phyloP scores from a whole-genome alignment of 257 asterid species.

The Solanum tarijense region DNA sequence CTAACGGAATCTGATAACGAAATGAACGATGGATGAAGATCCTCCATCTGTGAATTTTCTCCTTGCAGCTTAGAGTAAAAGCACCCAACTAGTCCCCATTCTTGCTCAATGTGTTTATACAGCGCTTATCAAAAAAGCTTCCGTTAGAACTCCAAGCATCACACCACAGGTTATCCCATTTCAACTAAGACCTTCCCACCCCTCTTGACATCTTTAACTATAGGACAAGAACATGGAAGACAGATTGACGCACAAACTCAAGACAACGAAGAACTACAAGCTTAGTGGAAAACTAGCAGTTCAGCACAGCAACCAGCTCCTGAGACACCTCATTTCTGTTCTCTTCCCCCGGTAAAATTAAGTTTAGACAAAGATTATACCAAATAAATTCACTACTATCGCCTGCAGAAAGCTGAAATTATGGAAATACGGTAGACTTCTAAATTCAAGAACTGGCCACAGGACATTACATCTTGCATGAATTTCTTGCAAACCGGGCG shows the following conservation, averaged over 20 bases:
- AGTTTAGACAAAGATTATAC: not conserved
- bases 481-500: slow-evolving; percentile 95
- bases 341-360: not conserved
- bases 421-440: slow-evolving; percentile 44
- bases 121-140: slow-evolving; percentile 1
- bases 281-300: not conserved
- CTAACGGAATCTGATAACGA: slow-evolving; percentile 54
- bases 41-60: slow-evolving; percentile 43
- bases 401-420: slow-evolving; percentile 42
- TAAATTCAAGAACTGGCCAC: slow-evolving; percentile 67
- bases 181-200: not conserved
- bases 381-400: slow-evolving; percentile 11
- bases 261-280: not conserved
- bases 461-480: slow-evolving; percentile 93
- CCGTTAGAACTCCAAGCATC: not conserved
- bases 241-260: not conserved
- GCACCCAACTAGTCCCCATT: slow-evolving; percentile 17
- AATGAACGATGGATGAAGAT: slow-evolving; percentile 45
- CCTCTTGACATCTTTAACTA: not conserved
- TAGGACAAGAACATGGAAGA: not conserved
- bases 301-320: not conserved
- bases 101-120: slow-evolving; percentile 10
- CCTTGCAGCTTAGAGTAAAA: slow-evolving; percentile 28
- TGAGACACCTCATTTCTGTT: not conserved
- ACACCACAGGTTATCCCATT: not conserved